Evolutionary conservation across 2,329 filamentous ascomycete genomes (phyloP), one percentile per base, ranked within the genome.

Genomic region (Paecilomyces formosus): DNA sequence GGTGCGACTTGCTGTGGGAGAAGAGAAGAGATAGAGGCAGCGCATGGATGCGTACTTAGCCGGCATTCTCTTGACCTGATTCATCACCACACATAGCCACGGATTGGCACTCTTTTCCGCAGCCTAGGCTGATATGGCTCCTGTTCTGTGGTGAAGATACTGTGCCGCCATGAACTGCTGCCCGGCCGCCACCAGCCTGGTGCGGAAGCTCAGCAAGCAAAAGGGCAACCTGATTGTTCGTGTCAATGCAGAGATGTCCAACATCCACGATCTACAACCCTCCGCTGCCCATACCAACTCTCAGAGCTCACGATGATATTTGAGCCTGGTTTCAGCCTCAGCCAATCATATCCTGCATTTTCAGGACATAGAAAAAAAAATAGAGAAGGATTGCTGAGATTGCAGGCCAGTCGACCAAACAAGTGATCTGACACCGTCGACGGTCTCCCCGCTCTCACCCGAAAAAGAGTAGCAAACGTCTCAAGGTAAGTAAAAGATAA

Each of bases 191-290:
- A 52, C 18, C 45, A 56, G 21, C 52, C 55, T 51, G 15, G 21
- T 26, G 15, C 30, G 28, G 54, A 58, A 52, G 50, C n/a, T 52
- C 13, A 9, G 24, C 21, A 52, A 26, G 22, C 13, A 52, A 52
- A 52, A 52, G 49, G 6, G n/a, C n/a, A 45, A 45, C 30, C 54
- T 58, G 57, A 62, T 67, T 62, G 56, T 63, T 63, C 58, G 60
- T 62, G 59, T 60, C 64, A 72, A 72, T 71, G 69, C 70, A 71
- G 51, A 67, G 68, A 61, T 72, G 69, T 73, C 69, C 66, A 70
- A 73, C 64, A 61, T 56, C 56, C 58, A 53, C 58, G 60, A 64
- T 62, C 57, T 62, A 64, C 61, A 60, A 61, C 58, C 64, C 5
- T 45, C 62, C 61, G 66, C 64, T 64, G 64, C 50, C 50, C 50